Evolutionary conservation across 2,329 filamentous ascomycete genomes (phyloP).

Genomic region (Monosporascus sp.): DNA sequence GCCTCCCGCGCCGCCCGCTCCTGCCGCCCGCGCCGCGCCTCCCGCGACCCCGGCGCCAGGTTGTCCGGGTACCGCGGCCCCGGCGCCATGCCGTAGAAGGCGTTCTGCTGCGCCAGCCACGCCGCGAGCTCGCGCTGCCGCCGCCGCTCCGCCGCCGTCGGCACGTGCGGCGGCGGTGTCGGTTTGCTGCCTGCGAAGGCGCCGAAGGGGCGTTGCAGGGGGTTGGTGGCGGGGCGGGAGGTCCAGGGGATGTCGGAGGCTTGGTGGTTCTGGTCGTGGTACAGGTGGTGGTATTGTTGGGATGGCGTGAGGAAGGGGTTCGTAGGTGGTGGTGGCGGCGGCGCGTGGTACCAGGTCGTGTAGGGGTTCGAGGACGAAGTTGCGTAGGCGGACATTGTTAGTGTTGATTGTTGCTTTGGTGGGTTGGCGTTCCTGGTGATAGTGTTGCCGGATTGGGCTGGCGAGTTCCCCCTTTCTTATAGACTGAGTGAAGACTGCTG

Average conservation of each 20-base stretch:
- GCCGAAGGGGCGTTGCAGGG: conserved; percentile 29
- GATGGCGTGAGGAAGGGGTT: too few species aligned
- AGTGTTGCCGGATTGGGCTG: too few species aligned
- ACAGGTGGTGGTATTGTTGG: too few species aligned
- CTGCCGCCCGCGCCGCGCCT: not conserved
- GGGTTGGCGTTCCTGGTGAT: too few species aligned
- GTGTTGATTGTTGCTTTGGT: too few species aligned
- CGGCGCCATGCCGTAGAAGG: not conserved
- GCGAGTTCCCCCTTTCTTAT: too few species aligned
- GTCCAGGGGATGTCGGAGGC: conserved; percentile 2
- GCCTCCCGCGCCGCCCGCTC: not conserved
- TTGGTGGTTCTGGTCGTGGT: too few species aligned
- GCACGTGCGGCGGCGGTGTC: conserved; percentile 52
- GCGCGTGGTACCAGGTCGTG: too few species aligned
- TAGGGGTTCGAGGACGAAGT: too few species aligned
- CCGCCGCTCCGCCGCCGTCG: conserved; percentile 36
- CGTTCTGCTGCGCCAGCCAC: not conserved
- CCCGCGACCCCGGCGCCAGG: not conserved
- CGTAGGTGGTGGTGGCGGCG: too few species aligned
- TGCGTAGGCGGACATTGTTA: too few species aligned
- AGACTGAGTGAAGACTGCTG: too few species aligned
- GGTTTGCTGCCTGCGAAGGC: conserved; percentile 52
- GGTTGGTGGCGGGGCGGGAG: not conserved
- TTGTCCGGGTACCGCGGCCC: not conserved
- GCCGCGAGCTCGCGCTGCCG: not conserved